A percentile compares a stretch with the other conserved stretches of the same genome.
Evolutionary conservation across 768 basidiomycete genomes (phyloP).

Genomic region (Lactifluus hygrophoroides): DNA sequence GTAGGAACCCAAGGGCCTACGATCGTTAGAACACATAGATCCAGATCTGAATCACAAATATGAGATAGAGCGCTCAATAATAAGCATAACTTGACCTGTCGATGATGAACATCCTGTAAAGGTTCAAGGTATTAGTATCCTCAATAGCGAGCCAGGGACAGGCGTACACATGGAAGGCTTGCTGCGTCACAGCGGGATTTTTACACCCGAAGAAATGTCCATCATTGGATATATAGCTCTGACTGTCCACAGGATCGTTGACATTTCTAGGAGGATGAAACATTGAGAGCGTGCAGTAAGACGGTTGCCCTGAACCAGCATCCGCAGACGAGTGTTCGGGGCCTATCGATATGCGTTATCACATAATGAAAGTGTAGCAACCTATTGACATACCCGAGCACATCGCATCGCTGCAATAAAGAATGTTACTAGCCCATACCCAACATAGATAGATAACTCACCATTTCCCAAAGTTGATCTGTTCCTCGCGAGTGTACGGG

Average conservation of each 20-base stretch:
- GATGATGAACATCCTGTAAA: slow-evolving; percentile 48
- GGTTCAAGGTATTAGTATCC: slow-evolving; percentile 14
- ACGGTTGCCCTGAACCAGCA: slow-evolving; percentile 34
- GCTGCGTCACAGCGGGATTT: slow-evolving; percentile 44
- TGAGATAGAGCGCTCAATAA: neutral
- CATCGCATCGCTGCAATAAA: slow-evolving; percentile 37
- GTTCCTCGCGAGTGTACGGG: slow-evolving; percentile 51
- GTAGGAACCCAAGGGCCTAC: slow-evolving; percentile 35
- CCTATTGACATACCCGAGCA: slow-evolving; percentile 34
- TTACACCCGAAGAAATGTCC: slow-evolving; percentile 47
- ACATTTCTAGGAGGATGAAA: slow-evolving; percentile 37
- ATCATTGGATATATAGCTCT: slow-evolving; percentile 45
- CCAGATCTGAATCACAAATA: slow-evolving; percentile 35
- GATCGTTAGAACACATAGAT: slow-evolving; percentile 40
- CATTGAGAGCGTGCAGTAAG: slow-evolving; percentile 44
- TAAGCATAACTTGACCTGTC: slow-evolving; percentile 30
- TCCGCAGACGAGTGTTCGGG: slow-evolving; percentile 37
- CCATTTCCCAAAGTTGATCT: slow-evolving; percentile 46
- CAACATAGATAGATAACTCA: slow-evolving; percentile 21
- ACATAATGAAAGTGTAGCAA: neutral
- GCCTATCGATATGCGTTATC: slow-evolving; percentile 27
- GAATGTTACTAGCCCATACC: neutral
- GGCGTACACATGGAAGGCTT: slow-evolving; percentile 53
- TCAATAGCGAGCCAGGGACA: neutral
- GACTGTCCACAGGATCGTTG: slow-evolving; percentile 24